phyloP scores from a whole-genome alignment of 2,329 filamentous ascomycete genomes.

The Microdochium trichocladiopsis region DNA sequence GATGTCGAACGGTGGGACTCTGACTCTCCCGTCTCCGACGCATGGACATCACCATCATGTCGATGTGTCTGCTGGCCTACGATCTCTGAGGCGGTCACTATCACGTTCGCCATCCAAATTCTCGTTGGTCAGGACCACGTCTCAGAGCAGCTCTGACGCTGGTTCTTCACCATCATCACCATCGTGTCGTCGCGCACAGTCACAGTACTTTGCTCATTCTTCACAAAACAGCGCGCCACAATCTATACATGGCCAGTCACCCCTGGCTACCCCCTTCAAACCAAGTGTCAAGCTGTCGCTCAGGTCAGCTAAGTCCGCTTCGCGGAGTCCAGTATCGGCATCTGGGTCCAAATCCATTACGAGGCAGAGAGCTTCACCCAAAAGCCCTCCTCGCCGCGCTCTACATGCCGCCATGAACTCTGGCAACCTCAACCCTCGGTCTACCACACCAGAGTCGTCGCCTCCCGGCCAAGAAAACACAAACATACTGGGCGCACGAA shows the following conservation, averaged over 20 bases:
- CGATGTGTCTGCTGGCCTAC: constrained; percentile 69
- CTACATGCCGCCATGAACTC: constrained; percentile 64
- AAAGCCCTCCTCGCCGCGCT: constrained; percentile 74
- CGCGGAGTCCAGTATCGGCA: constrained; percentile 30
- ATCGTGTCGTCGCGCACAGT: constrained; percentile 27
- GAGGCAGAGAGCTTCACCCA: constrained; percentile 64
- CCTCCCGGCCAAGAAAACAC: constrained; percentile 37
- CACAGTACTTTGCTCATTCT: constrained; percentile 43
- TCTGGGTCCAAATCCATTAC: constrained; percentile 46
- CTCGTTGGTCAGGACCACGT: constrained; percentile 46
- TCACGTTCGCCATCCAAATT: constrained; percentile 95
- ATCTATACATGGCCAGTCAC: constrained; percentile 29
- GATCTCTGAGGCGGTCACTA: constrained; percentile 77
- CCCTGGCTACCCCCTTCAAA: constrained; percentile 57
- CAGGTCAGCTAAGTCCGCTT: constrained; percentile 54
- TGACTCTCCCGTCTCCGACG: constrained; percentile 82
- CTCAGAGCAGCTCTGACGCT: constrained; percentile 34
- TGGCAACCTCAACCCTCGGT: constrained; percentile 50
- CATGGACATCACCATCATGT: constrained; percentile 74
- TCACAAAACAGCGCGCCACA: constrained; percentile 20
- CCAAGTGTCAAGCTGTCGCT: constrained; percentile 61
- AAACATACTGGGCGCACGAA: constrained; percentile 21
- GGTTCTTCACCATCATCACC: constrained; percentile 45
- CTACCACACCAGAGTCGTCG: constrained; percentile 35
- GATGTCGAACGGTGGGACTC: constrained; percentile 59